A percentile compares a stretch with the other conserved stretches of the same genome.
Conservation (phyloP, 176 grass and related monocot genomes). For the Chrysopogon serrulatus region DNA sequence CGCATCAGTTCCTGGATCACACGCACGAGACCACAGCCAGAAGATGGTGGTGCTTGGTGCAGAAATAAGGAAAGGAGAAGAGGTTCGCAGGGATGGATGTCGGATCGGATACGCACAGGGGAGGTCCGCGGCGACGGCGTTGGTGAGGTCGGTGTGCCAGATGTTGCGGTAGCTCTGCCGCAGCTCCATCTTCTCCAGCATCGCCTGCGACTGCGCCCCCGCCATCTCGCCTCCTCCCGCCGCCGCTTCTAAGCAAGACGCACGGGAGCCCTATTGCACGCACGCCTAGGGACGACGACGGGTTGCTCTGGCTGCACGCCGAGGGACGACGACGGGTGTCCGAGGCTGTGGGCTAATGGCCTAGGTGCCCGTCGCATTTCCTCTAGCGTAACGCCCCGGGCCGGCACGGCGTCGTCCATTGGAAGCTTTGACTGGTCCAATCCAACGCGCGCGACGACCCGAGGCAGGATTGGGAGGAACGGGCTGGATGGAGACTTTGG, state of each 20-base stretch:
- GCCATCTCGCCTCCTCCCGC: too few relatives aligned
- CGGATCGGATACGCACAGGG: constrained; percentile 50
- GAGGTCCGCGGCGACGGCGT: constrained; percentile 58
- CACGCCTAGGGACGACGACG: not conserved
- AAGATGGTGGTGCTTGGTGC: not conserved
- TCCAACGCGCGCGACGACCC: not conserved
- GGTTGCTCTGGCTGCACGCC: too few relatives aligned
- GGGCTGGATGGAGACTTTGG: too few relatives aligned
- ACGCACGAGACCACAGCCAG: not conserved
- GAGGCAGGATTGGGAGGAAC: not conserved
- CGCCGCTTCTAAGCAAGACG: too few relatives aligned
- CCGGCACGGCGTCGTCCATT: not conserved
- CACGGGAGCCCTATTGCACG: too few relatives aligned
- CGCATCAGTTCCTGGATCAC: not conserved
- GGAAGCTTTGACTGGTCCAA: constrained; percentile 8
- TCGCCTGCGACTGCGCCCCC: constrained; percentile 41
- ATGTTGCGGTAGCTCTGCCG: constrained; percentile 89
- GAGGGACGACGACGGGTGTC: too few relatives aligned
- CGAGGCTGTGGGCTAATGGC: too few relatives aligned
- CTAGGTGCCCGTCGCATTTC: too few relatives aligned
- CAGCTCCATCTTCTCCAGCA: constrained; percentile 77
- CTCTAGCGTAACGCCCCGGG: not conserved
- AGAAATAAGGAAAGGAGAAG: not conserved
- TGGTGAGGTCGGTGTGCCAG: constrained; percentile 89
- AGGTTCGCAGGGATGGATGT: not conserved